A percentile compares a stretch with the other conserved stretches of the same genome.
phyloP scores from a whole-genome alignment of 2,329 filamentous ascomycete genomes.

The Botryotinia calthae region DNA sequence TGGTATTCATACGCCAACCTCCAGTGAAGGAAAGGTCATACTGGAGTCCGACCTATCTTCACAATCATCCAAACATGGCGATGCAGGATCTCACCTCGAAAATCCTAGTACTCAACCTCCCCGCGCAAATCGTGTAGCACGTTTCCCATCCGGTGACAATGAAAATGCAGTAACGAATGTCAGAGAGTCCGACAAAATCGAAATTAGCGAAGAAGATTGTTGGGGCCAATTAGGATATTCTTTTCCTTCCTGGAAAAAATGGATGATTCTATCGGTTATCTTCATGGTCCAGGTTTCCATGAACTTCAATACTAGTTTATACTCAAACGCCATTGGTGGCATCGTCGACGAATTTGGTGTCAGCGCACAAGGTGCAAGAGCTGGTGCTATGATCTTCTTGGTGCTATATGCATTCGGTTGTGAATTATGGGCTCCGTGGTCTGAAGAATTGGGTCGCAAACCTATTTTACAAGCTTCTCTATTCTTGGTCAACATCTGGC shows the following conservation, averaged over 20 bases:
- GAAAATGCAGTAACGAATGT: background rate
- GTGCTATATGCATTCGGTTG: slow-evolving; percentile 81
- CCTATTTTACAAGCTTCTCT: slow-evolving; percentile 71
- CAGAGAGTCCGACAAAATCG: slow-evolving; percentile 27
- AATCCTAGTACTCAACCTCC: background rate
- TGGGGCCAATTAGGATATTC: slow-evolving; percentile 63
- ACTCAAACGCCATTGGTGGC: slow-evolving; percentile 65
- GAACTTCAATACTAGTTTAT: slow-evolving; percentile 76
- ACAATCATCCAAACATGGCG: background rate
- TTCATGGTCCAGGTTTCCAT: slow-evolving; percentile 73
- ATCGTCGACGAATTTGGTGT: slow-evolving; percentile 67
- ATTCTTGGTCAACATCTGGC: slow-evolving; percentile 74
- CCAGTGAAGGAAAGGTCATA: background rate
- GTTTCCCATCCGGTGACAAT: slow-evolving; percentile 3
- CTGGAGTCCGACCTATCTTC: slow-evolving; percentile 4
- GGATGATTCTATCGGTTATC: slow-evolving; percentile 68
- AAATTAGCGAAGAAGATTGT: slow-evolving; percentile 57
- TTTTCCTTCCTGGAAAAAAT: slow-evolving; percentile 63
- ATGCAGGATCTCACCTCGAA: background rate
- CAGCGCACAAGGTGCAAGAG: slow-evolving; percentile 64
- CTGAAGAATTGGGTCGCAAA: slow-evolving; percentile 76
- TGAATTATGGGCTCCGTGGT: slow-evolving; percentile 86
- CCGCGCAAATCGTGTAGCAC: background rate
- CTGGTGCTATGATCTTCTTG: slow-evolving; percentile 75
- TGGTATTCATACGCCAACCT: background rate